Conservation (phyloP, 2,329 filamentous ascomycete species). For the Tolypocladium tundrense region DNA sequence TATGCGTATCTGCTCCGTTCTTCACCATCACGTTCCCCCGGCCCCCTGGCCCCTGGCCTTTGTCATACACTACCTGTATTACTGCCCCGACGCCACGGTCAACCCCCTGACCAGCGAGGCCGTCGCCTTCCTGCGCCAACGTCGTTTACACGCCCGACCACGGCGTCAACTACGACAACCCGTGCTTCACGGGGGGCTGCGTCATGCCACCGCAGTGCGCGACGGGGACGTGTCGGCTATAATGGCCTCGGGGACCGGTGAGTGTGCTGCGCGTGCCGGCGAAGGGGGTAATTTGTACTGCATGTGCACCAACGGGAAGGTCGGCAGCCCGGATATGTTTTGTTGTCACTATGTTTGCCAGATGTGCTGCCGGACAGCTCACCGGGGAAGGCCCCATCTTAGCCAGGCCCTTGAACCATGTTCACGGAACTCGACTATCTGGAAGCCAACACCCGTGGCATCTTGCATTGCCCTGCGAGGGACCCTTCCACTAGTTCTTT, state of each 20-base stretch:
- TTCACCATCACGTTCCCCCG: constrained; percentile 38
- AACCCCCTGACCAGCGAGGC: constrained; percentile 17
- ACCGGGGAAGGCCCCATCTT: no score
- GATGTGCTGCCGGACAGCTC: constrained; percentile 26
- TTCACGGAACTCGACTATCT: background rate
- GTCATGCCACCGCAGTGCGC: constrained; percentile 34
- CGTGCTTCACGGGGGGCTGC: constrained; percentile 35
- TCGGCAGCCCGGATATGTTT: constrained; percentile 35
- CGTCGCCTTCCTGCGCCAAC: constrained; percentile 11
- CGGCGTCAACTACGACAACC: constrained; percentile 26
- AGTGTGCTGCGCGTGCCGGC: constrained; percentile 38
- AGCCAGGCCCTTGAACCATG: background rate
- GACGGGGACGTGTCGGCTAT: constrained; percentile 36
- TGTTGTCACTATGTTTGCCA: constrained; percentile 42
- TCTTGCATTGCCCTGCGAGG: background rate
- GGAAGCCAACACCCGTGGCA: background rate
- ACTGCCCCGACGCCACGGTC: constrained; percentile 26
- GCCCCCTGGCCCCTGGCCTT: constrained; percentile 31
- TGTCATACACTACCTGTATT: constrained; percentile 33
- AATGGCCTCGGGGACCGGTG: constrained; percentile 36
- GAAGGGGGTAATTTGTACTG: constrained; percentile 33
- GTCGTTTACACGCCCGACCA: constrained; percentile 20
- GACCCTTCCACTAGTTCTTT: background rate
- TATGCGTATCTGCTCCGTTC: constrained; percentile 42
- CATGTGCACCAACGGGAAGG: constrained; percentile 35